Base-by-base conservation (phyloP, 495 filamentous ascomycete genomes). In the Penicillium bialowiezense region DNA sequence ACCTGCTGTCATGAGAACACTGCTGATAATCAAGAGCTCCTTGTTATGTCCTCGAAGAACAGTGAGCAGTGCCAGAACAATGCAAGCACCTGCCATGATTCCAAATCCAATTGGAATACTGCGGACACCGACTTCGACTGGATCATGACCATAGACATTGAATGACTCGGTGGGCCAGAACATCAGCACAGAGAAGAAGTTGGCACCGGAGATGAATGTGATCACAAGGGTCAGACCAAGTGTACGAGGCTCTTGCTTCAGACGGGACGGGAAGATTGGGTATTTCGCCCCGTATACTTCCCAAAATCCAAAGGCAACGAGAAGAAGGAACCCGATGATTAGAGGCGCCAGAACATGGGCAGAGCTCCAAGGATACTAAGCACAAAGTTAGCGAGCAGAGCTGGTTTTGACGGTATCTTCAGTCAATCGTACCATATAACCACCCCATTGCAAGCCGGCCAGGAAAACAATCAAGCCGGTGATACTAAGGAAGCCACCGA, bases 161-260 rank as follows among this genome's bases (percentile, higher is more conserved):
- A 83, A 87, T 1, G 84, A 81, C 64, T 89, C 79, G 0, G 82
- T 85, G 0, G 86, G 86, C 86, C 85, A 89, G 55, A 89, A 83
- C 64, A 88, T 77, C 20, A 89, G 60, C 3, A 88, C 79, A 12
- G 83, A 83, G 68, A 88, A 88, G 75, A 88, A 89, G 60, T 88
- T 88, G 45, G 84, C 82, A 8, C 86, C 86, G 7, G 78, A 83
- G 37, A 89, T 86, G 64, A 85, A 86, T 9, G 85, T 88, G 61
- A 89, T 88, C 44, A 89, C 58, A 3, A 89, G 68, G 0, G 83
- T 88, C 5, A 89, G 63, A 15, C 70, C 64, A 3, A 89, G 68
- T 5, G 79, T 85, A 3, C 83, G 76, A 42, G 84, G 81, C 15
- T 80, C 81, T 52, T 83, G 76, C 60, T 81, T 80, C 36, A 89